phyloP scores from a whole-genome alignment of 2,329 filamentous ascomycete genomes.

The Aspergillus sp. region DNA sequence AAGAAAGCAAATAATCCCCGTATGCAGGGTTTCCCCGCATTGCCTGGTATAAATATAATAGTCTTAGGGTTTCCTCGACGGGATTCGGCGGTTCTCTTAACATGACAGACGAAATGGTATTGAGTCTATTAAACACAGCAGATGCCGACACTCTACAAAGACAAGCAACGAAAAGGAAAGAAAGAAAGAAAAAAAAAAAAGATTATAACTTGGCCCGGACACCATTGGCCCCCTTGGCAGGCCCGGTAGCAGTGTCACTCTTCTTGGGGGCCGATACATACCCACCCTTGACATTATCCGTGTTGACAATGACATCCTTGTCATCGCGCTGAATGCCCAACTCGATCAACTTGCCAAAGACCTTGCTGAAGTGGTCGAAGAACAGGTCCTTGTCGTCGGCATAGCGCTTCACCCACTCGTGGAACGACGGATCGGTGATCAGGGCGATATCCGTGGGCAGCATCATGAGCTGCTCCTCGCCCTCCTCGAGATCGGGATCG shows the following conservation, averaged over 20 bases:
- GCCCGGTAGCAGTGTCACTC: conserved; percentile 25
- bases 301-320: conserved; percentile 46
- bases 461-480: conserved; percentile 56
- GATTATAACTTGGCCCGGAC: conserved; percentile 21
- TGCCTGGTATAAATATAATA: too few relatives aligned
- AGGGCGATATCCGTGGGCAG: conserved; percentile 56
- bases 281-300: conserved; percentile 50
- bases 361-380: conserved; percentile 52
- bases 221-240: conserved; percentile 1
- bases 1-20: too few relatives aligned
- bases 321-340: conserved; percentile 51
- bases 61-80: too few relatives aligned
- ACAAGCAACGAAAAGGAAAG: not conserved
- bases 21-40: too few relatives aligned
- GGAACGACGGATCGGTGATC: conserved; percentile 46
- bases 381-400: conserved; percentile 55
- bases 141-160: too few relatives aligned
- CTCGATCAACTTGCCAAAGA: conserved; percentile 54
- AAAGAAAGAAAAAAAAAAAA: conserved; percentile 4
- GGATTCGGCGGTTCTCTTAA: too few relatives aligned
- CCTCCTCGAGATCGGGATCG: conserved; percentile 45
- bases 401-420: conserved; percentile 51
- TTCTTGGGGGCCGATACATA: conserved; percentile 53
- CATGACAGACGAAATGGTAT: too few relatives aligned
- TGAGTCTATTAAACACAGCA: too few relatives aligned